Conservation (phyloP, 441 rosid genomes). For the Mallotus repandus region DNA sequence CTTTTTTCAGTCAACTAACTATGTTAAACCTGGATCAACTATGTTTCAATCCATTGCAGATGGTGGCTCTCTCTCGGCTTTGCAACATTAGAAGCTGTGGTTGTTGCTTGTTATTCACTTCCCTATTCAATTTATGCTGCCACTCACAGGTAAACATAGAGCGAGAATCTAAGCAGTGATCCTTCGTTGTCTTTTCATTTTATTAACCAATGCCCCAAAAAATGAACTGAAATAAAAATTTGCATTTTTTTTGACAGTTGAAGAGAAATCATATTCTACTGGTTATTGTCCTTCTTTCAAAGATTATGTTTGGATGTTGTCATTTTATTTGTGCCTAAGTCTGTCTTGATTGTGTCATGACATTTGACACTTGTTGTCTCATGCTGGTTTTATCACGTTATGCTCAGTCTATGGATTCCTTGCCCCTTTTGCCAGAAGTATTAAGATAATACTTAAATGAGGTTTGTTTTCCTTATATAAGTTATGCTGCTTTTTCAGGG, state of each 20-base stretch:
- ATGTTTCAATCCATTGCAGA: slow-evolving; percentile 44
- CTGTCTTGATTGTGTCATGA: background rate
- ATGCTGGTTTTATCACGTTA: background rate
- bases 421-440: background rate
- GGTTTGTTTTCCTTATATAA: background rate
- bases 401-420: background rate
- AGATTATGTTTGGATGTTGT: background rate
- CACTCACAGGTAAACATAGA: slow-evolving; percentile 53
- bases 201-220: background rate
- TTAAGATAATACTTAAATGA: background rate
- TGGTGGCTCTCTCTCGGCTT: slow-evolving; percentile 95
- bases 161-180: slow-evolving; percentile 14
- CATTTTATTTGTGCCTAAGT: no score
- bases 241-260: background rate
- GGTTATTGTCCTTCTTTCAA: background rate
- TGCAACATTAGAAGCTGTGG: slow-evolving; percentile 73
- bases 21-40: slow-evolving; percentile 17
- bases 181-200: background rate
- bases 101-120: slow-evolving; percentile 80
- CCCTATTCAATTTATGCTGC: slow-evolving; percentile 83
- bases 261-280: background rate
- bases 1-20: background rate
- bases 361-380: background rate
- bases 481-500: slow-evolving; percentile 43
- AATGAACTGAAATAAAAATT: background rate